phyloP scores from a whole-genome alignment of 2,329 filamentous ascomycete genomes.

The Ceratocystis albifundus region DNA sequence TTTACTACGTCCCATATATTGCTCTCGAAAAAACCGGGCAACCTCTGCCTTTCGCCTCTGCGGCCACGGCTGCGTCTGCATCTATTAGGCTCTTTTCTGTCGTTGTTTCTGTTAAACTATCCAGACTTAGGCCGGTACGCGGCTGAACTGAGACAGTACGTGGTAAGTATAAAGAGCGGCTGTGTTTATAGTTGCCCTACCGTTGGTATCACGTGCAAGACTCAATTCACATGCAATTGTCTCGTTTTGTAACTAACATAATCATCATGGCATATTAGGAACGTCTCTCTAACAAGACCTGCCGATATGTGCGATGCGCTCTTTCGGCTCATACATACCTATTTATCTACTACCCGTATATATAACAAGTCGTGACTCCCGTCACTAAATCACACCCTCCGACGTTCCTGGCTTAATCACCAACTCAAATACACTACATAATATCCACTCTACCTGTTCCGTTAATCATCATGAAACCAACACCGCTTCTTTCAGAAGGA shows the following conservation, averaged over 20 bases:
- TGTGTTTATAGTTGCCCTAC: neutral
- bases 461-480: neutral
- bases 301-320: neutral
- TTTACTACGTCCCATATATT: neutral
- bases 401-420: neutral
- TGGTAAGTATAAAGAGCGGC: neutral
- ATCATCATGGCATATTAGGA: neutral
- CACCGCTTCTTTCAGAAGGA: neutral
- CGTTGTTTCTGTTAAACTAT: neutral
- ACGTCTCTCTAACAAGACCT: neutral
- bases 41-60: neutral
- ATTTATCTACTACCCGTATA: neutral
- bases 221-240: neutral
- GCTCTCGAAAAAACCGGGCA: neutral
- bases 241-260: neutral
- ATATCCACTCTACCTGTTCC: neutral
- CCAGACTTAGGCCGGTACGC: neutral
- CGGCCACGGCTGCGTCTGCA: neutral
- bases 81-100: neutral
- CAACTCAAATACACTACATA: neutral
- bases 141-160: constrained; percentile 1
- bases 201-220: neutral
- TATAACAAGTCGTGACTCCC: neutral
- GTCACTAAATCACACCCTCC: neutral
- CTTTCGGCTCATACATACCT: neutral